Conservation (phyloP, 129 eudicot genomes). For the Chrysanthemum lavandulifolium region DNA sequence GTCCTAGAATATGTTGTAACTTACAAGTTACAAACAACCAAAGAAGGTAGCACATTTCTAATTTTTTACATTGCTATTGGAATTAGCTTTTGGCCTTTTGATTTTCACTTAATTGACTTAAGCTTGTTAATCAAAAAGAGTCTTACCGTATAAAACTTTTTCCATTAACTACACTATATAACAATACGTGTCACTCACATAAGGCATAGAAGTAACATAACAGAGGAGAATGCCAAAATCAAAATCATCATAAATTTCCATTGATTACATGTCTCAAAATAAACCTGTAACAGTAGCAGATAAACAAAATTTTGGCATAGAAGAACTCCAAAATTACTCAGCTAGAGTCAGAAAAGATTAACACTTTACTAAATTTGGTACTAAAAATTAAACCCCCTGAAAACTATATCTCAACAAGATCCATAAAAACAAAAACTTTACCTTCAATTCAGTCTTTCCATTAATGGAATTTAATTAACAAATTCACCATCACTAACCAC, state of each 20-base stretch:
- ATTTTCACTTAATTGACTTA: too few species aligned
- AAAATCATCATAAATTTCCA: not conserved
- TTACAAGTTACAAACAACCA: too few species aligned
- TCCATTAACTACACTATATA: too few species aligned
- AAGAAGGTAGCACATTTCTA: too few species aligned
- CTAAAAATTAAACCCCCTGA: conserved; percentile 19
- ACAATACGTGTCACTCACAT: too few species aligned
- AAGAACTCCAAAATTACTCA: conserved; percentile 11
- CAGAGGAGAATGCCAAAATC: too few species aligned
- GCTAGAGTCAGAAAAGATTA: conserved; percentile 9
- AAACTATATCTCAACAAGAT: not conserved
- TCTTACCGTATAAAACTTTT: too few species aligned
- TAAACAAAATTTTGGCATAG: conserved; percentile 16
- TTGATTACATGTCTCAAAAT: conserved; percentile 30
- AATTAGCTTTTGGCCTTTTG: too few species aligned
- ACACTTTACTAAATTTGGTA: conserved; percentile 9
- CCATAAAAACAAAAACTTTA: conserved; percentile 20
- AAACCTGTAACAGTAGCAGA: conserved; percentile 28
- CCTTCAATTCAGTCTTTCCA: conserved; percentile 19
- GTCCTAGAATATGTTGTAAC: too few species aligned
- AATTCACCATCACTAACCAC: conserved; percentile 70
- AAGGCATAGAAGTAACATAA: too few species aligned
- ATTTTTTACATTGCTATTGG: too few species aligned
- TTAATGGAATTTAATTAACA: conserved; percentile 34
- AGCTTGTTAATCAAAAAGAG: too few species aligned